Percentiles rank a stretch among this genome's conserved stretches.
Evolutionary conservation across 2,329 filamentous ascomycete species (phyloP).

Genomic region (Allantophomopsis cytisporea): DNA sequence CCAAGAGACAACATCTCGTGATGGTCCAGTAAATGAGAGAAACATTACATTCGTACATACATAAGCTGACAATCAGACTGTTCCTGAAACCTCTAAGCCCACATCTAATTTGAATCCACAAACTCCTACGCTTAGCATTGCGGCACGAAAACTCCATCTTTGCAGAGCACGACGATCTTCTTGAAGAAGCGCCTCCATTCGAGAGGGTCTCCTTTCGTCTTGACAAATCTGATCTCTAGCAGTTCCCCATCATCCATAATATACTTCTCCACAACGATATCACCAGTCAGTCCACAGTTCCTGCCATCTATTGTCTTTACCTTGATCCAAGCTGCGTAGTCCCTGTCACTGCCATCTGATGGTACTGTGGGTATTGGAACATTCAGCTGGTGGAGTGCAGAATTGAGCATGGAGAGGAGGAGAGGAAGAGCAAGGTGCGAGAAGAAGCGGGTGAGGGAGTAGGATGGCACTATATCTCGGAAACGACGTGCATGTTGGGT

Average conservation of each 20-base stretch:
- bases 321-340: slow-evolving; percentile 49
- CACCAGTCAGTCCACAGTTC: slow-evolving; percentile 59
- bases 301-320: slow-evolving; percentile 64
- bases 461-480: slow-evolving; percentile 78
- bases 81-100: too few relatives aligned
- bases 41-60: too few relatives aligned
- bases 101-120: too few relatives aligned
- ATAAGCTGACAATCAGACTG: too few relatives aligned
- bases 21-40: too few relatives aligned
- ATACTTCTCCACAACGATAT: slow-evolving; percentile 59
- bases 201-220: slow-evolving; percentile 87
- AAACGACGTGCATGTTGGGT: slow-evolving; percentile 86
- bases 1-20: too few relatives aligned
- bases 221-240: slow-evolving; percentile 81
- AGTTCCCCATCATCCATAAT: slow-evolving; percentile 42
- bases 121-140: slow-evolving; percentile 7
- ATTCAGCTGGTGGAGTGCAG: slow-evolving; percentile 74
- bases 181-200: slow-evolving; percentile 98
- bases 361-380: slow-evolving; percentile 47
- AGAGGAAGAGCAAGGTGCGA: slow-evolving; percentile 64
- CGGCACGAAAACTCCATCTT: slow-evolving; percentile 64
- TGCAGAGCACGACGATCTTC: slow-evolving; percentile 77
- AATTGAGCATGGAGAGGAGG: slow-evolving; percentile 66
- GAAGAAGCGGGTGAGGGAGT: slow-evolving; percentile 84
- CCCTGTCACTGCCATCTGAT: slow-evolving; percentile 29